A percentile compares a stretch with the other conserved stretches of the same genome.
Evolutionary conservation across 108 stramenopile species (phyloP).

Genomic region (Mediolabrus comicus): DNA sequence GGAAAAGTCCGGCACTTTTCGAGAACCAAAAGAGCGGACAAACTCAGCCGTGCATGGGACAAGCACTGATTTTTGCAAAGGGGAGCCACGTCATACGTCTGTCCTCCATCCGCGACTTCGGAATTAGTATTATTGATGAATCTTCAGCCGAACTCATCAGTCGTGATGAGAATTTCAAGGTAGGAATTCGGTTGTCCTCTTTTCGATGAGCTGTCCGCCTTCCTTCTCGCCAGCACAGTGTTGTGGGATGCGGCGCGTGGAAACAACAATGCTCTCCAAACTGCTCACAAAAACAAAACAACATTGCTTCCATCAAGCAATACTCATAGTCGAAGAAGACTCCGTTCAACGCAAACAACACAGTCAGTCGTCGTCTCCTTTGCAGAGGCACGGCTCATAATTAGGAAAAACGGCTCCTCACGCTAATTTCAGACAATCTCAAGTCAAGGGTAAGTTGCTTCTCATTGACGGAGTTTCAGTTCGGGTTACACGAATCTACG

Average conservation of each 20-base stretch:
- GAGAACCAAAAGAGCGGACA: too few relatives aligned
- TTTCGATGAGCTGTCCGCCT: neutral
- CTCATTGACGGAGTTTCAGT: neutral
- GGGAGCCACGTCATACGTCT: neutral
- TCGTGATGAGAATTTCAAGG: neutral
- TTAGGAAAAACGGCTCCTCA: conserved; percentile 28
- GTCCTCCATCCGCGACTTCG: neutral
- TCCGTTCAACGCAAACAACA: neutral
- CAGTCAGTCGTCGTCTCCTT: conserved; percentile 9
- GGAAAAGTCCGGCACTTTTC: too few relatives aligned
- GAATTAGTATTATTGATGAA: neutral
- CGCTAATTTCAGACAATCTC: conserved; percentile 29
- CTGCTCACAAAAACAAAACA: neutral
- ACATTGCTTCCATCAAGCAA: neutral
- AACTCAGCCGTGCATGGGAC: too few relatives aligned
- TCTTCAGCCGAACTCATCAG: neutral
- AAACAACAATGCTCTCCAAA: neutral
- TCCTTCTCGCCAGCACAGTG: neutral
- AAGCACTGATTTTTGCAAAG: too few relatives aligned
- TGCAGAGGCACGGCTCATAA: conserved; percentile 12
- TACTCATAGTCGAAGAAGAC: neutral
- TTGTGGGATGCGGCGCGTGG: too few relatives aligned
- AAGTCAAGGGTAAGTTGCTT: conserved; percentile 31
- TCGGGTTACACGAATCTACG: neutral
- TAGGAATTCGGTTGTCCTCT: neutral